Percentiles rank a stretch among this genome's conserved stretches.
Evolutionary conservation across 148 eudicot genomes (phyloP).

Genomic region (Rhododendron simsii): DNA sequence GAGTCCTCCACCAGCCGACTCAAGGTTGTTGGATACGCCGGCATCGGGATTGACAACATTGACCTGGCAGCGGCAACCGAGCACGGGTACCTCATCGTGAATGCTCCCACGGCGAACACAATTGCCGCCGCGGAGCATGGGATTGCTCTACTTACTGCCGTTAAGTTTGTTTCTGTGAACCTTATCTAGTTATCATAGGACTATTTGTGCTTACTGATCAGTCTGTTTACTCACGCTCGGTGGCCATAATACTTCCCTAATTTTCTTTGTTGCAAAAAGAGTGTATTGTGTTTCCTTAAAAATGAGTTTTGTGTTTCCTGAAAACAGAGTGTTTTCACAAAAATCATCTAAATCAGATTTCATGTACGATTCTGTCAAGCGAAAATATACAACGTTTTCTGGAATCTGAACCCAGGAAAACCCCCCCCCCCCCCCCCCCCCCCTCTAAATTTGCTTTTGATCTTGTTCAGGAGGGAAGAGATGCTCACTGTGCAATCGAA

Average conservation of each 20-base stretch:
- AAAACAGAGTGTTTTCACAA: background rate
- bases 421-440: too few species aligned
- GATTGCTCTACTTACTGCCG: conserved; percentile 10
- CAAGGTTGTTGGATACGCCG: conserved; percentile 19
- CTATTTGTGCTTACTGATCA: too few species aligned
- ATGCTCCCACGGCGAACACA: conserved; percentile 18
- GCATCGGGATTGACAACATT: conserved; percentile 15
- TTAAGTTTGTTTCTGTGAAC: too few species aligned
- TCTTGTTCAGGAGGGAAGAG: conserved; percentile 7
- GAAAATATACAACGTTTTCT: background rate
- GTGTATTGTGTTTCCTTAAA: too few species aligned
- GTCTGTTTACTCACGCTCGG: too few species aligned
- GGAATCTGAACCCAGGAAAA: background rate
- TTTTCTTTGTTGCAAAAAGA: too few species aligned
- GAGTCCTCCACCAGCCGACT: conserved; percentile 5
- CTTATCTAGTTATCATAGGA: too few species aligned
- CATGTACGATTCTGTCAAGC: background rate
- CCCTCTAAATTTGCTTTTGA: background rate
- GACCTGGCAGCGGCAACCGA: conserved; percentile 8
- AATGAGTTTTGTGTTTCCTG: too few species aligned
- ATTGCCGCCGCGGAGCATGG: conserved; percentile 18
- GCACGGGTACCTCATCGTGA: conserved; percentile 12
- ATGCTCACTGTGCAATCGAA: background rate
- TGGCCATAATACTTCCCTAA: too few species aligned
- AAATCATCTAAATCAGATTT: background rate